A percentile compares a stretch with the other conserved stretches of the same genome.
phyloP scores from a whole-genome alignment of 495 filamentous ascomycete species.

The Tetracladium setigerum region DNA sequence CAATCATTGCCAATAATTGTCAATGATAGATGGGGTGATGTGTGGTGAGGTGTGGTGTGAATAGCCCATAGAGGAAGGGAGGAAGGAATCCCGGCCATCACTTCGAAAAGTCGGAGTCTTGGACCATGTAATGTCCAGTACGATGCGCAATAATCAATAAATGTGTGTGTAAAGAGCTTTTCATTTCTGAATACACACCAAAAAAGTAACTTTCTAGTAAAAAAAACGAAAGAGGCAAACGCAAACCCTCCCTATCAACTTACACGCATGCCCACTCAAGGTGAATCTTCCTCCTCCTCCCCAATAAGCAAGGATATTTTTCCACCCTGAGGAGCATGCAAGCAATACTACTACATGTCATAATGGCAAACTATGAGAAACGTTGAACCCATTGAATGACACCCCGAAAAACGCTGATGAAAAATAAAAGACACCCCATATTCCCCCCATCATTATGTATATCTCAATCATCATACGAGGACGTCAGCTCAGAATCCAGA shows the following conservation, averaged over 20 bases:
- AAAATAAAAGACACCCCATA: slow-evolving; percentile 14
- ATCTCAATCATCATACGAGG: background rate
- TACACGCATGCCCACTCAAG: slow-evolving; percentile 12
- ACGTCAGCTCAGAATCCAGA: slow-evolving; percentile 41
- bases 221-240: slow-evolving; percentile 12
- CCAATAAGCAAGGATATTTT: background rate
- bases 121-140: too few species aligned
- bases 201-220: slow-evolving; percentile 12
- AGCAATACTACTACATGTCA: slow-evolving; percentile 21
- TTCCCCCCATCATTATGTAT: slow-evolving; percentile 20
- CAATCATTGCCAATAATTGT: too few species aligned
- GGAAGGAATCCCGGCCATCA: too few species aligned
- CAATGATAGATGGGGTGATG: too few species aligned
- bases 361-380: slow-evolving; percentile 13
- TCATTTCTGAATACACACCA: slow-evolving; percentile 20
- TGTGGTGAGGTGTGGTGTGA: too few species aligned
- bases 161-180: slow-evolving; percentile 9
- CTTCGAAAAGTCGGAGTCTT: too few species aligned
- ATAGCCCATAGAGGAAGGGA: too few species aligned
- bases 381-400: background rate
- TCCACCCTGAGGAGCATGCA: slow-evolving; percentile 8
- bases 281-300: background rate
- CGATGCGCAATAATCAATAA: too few species aligned
- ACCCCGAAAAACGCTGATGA: slow-evolving; percentile 7
- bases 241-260: slow-evolving; percentile 20